Percentiles rank a stretch among this genome's conserved stretches.
These are phyloP conservation scores for Ramaria sp. DNA, from an alignment of 768 basidiomycete genomes.

Conservation along the genomic window DNA sequence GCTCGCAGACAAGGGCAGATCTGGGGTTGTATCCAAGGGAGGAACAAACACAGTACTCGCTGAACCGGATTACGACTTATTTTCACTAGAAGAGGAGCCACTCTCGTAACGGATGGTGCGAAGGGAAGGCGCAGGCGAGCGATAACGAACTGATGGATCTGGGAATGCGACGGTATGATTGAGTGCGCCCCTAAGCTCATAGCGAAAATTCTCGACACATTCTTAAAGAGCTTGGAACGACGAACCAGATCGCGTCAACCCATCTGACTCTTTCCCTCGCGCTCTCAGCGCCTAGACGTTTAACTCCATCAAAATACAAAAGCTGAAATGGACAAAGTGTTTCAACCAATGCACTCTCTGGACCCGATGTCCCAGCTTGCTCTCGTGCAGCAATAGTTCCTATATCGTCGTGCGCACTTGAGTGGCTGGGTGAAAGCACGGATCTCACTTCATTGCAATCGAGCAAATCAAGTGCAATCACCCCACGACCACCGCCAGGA, in stretches of 20 bases:
- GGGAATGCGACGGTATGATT: slow-evolving; percentile 49
- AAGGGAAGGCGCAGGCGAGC: slow-evolving; percentile 49
- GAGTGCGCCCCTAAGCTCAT: slow-evolving; percentile 55
- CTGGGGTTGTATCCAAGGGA: slow-evolving; percentile 57
- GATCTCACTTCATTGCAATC: slow-evolving; percentile 82
- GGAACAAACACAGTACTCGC: slow-evolving; percentile 71
- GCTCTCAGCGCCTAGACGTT: slow-evolving; percentile 82
- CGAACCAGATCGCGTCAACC: slow-evolving; percentile 85
- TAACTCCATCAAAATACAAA: slow-evolving; percentile 81
- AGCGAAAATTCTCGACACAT: neutral
- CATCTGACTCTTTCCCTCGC: slow-evolving; percentile 78
- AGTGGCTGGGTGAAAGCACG: slow-evolving; percentile 72
- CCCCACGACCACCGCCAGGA: slow-evolving; percentile 69
- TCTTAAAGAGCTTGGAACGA: slow-evolving; percentile 12
- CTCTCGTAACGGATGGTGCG: slow-evolving; percentile 53
- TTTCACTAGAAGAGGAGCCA: slow-evolving; percentile 27
- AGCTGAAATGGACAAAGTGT: slow-evolving; percentile 84
- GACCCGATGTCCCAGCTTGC: slow-evolving; percentile 29
- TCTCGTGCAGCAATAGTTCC: slow-evolving; percentile 71
- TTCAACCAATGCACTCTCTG: slow-evolving; percentile 44
- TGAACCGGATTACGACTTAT: slow-evolving; percentile 37
- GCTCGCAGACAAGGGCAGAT: slow-evolving; percentile 33
- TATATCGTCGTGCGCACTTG: slow-evolving; percentile 72
- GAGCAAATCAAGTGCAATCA: slow-evolving; percentile 76
- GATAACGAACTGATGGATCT: slow-evolving; percentile 36